Evolutionary conservation across 2,329 filamentous ascomycete species (phyloP), one percentile per base, ranked within the genome.

Genomic region (Anisogramma anomala): DNA sequence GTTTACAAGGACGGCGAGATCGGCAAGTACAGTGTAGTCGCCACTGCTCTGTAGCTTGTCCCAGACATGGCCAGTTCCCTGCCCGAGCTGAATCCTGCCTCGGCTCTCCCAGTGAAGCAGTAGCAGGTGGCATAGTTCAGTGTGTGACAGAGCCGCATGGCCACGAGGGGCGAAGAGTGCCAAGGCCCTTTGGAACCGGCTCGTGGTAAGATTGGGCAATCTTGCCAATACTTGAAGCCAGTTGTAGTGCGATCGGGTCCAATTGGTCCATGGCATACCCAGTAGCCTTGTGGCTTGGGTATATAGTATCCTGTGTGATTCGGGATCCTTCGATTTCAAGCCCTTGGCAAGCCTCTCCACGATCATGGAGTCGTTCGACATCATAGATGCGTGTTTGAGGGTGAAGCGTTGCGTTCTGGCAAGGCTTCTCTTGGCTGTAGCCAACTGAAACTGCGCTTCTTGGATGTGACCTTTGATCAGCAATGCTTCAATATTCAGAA

Each of bases 31-130:
- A 14, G 39, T 46, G 4, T 48, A 38, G 17, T 53, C 48, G 28
- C 43, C n/a, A 11, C 33, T 28, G 11, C 30, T 33, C 26, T 34
- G 34, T 13, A 42, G 13, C 4, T 30, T 34, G 32, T 51, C 33
- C 32, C 49, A 51, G 11, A 38, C 18, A 3, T n/a, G 28, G 13
- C 41, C 28, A 17, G 49, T 19, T 9, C 18, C 18, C 6, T 27
- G 8, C 3, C 28, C 30, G 2, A 32, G 22, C 3, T 14, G 15
- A n/a, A 56, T 37, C 37, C 55, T 55, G 9, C 51, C 51, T 10
- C 51, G 51, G 33, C 55, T 60, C 9, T 35, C 27, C 58, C 58
- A 61, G 35, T 59, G 58, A 3, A 48, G 45, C 6, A 58, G 20
- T 4, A 59, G 36, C 28, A 61, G 47, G 4, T 50, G 47, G 33